A percentile compares a stretch with the other conserved stretches of the same genome.
Evolutionary conservation across 2,329 filamentous ascomycete species (phyloP).

Genomic region (Albifimbria verrucaria): DNA sequence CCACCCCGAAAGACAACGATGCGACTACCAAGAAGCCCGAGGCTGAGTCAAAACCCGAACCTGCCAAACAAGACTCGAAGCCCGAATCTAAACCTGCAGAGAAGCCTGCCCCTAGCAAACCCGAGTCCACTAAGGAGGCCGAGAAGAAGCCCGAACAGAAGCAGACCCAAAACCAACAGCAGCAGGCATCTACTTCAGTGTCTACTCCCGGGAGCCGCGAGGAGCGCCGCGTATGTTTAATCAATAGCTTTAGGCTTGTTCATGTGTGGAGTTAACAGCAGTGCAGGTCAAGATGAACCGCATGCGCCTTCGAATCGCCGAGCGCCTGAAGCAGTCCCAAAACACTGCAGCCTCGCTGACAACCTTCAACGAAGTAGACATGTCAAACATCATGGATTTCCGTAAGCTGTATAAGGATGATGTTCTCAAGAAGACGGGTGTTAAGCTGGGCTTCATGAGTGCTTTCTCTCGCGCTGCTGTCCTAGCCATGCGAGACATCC

Average conservation of each 20-base stretch:
- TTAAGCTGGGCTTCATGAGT: constrained; percentile 99
- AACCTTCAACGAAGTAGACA: constrained; percentile 99
- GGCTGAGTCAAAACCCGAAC: constrained; percentile 20
- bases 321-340: constrained; percentile 97
- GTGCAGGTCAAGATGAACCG: constrained; percentile 97
- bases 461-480: constrained; percentile 89
- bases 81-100: constrained; percentile 33
- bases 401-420: constrained; percentile 97
- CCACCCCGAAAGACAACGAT: constrained; percentile 18
- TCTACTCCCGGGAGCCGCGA: constrained; percentile 63
- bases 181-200: constrained; percentile 21
- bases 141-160: constrained; percentile 22
- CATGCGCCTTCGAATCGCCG: constrained; percentile 95
- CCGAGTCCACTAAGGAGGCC: constrained; percentile 37
- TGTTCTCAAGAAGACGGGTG: constrained; percentile 88
- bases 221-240: constrained; percentile 71
- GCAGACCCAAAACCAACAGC: constrained; percentile 21
- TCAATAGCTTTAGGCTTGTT: not conserved
- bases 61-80: constrained; percentile 18
- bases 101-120: constrained; percentile 16
- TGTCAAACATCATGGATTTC: constrained; percentile 97
- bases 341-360: constrained; percentile 97
- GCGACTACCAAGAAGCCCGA: constrained; percentile 19
- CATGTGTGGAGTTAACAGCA: constrained; percentile 6
- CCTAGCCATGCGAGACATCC: constrained; percentile 92